These are phyloP conservation scores for Phytophthora pistaciae DNA, from an alignment of 352 stramenopile genomes.

Conservation along the genomic window DNA sequence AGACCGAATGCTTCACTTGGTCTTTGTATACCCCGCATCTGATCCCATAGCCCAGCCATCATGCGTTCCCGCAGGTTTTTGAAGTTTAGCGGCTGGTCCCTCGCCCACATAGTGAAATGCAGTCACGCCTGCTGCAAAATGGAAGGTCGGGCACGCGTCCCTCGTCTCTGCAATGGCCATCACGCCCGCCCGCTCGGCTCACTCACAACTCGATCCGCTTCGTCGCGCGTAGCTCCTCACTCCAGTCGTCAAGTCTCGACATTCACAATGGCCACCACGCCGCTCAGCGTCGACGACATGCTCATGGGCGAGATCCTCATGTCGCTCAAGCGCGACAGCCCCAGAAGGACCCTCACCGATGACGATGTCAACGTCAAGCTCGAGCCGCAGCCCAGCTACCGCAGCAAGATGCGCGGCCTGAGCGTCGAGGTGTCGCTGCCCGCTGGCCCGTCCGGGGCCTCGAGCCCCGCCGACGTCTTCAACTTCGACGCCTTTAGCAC, in stretches of 20 bases:
- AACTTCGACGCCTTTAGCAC: constrained; percentile 44
- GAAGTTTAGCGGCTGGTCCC: constrained; percentile 36
- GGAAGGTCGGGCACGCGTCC: constrained; percentile 29
- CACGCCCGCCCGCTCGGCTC: not conserved
- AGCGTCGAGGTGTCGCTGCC: constrained; percentile 50
- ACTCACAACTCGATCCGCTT: constrained; percentile 35
- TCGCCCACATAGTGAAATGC: constrained; percentile 26
- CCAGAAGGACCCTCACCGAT: not conserved
- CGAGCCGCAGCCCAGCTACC: constrained; percentile 38
- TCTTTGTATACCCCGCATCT: constrained; percentile 12
- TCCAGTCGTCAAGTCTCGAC: not conserved
- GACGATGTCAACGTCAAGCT: constrained; percentile 9
- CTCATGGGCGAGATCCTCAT: constrained; percentile 86
- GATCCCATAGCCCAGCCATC: constrained; percentile 8
- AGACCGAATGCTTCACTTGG: not conserved
- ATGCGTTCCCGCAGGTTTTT: constrained; percentile 36
- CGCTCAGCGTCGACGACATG: constrained; percentile 69
- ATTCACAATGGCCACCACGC: constrained; percentile 16
- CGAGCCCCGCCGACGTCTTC: constrained; percentile 41
- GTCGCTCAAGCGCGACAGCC: constrained; percentile 62
- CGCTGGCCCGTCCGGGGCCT: constrained; percentile 7
- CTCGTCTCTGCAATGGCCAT: constrained; percentile 34
- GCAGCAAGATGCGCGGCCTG: constrained; percentile 53
- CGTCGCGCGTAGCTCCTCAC: constrained; percentile 7
- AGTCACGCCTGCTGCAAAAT: constrained; percentile 39